A percentile compares a stretch with the other conserved stretches of the same genome.
phyloP scores from a whole-genome alignment of 305 asterid genomes.

The Coffea humblotiana region DNA sequence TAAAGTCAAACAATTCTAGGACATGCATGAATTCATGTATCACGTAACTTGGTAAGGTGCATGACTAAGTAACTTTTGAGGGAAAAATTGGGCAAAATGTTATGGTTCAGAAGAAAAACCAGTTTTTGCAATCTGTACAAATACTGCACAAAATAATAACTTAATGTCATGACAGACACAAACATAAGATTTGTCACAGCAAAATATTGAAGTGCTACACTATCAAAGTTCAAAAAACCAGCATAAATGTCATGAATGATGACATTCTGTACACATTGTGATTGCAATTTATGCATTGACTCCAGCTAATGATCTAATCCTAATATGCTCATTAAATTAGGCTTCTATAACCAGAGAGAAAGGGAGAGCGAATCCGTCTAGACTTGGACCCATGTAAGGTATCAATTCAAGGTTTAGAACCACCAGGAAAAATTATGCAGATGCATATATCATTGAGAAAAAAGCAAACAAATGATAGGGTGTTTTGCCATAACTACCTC shows the following conservation, averaged over 20 bases:
- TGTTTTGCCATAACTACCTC: conserved; percentile 51
- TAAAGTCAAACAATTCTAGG: background rate
- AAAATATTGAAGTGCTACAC: background rate
- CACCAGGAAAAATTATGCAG: background rate
- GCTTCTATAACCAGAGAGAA: background rate
- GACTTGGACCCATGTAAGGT: background rate
- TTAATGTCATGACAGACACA: background rate
- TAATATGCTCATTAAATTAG: no score
- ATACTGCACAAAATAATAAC: background rate
- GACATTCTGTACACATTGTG: background rate
- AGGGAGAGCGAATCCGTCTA: background rate
- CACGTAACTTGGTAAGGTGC: background rate
- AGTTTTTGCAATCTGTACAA: background rate
- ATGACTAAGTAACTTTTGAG: background rate
- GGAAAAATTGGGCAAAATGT: background rate
- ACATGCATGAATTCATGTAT: background rate
- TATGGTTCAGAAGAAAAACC: background rate
- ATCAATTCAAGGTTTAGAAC: background rate
- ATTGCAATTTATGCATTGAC: background rate
- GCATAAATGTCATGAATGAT: background rate
- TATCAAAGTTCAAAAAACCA: background rate
- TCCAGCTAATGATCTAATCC: background rate
- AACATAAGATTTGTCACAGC: background rate
- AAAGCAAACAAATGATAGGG: background rate
- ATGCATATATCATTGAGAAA: background rate